Conservation (phyloP, 1,284 basidiomycete species). For the Naganishia liquefaciens region DNA sequence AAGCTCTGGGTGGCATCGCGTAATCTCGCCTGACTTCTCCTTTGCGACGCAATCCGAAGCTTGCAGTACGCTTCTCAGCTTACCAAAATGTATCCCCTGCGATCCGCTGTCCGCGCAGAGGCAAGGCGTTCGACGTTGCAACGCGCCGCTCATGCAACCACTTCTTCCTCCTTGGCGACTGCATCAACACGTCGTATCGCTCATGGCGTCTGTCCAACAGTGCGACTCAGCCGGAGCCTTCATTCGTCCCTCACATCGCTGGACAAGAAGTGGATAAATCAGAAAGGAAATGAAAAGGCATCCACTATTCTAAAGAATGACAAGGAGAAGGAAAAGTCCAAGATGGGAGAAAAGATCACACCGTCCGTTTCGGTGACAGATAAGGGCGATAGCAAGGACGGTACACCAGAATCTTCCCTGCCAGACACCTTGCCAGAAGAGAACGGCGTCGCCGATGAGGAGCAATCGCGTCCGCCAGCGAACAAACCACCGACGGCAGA, state of each 20-base stretch:
- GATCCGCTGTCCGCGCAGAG: constrained; percentile 26
- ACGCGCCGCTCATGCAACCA: constrained; percentile 8
- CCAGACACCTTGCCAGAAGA: constrained; percentile 16
- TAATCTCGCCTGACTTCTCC: constrained; percentile 14
- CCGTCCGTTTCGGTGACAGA: not conserved
- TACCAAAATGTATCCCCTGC: constrained; percentile 24
- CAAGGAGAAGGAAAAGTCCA: constrained; percentile 14
- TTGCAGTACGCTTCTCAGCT: not conserved
- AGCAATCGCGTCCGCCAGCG: not conserved
- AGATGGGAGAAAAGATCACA: not conserved
- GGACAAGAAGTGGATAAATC: constrained; percentile 33
- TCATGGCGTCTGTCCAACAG: not conserved
- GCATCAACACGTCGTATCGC: constrained; percentile 9
- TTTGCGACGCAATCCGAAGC: not conserved
- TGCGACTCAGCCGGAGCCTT: not conserved
- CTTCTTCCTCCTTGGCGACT: constrained; percentile 6
- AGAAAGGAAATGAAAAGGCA: constrained; percentile 16
- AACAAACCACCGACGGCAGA: not conserved
- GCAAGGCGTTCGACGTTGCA: constrained; percentile 17
- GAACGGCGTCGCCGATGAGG: constrained; percentile 27
- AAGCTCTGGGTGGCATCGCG: constrained; percentile 20
- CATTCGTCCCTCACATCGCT: constrained; percentile 6
- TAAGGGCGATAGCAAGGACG: not conserved
- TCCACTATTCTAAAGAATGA: not conserved
- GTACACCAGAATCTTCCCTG: not conserved